Evolutionary conservation across 768 basidiomycete species (phyloP).

Genomic region (Thelephora aurantiotincta): DNA sequence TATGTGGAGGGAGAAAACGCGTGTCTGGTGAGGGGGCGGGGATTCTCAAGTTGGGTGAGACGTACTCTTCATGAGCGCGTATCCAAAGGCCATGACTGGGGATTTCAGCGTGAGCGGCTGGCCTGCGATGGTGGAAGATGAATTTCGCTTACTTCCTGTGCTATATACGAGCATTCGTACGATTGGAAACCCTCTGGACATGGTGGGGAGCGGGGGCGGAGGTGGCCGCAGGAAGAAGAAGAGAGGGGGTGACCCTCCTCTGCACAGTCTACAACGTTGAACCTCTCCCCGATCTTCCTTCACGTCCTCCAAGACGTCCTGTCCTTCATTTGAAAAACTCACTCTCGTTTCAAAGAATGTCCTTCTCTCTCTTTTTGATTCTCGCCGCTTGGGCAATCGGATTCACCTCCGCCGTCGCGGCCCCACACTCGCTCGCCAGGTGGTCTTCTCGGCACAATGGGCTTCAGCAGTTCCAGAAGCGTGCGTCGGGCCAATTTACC

Average conservation of each 20-base stretch:
- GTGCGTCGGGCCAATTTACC: conserved; percentile 8
- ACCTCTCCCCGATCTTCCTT: too few relatives aligned
- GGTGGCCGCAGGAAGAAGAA: background rate
- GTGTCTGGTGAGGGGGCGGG: background rate
- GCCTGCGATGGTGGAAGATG: background rate
- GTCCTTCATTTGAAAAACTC: background rate
- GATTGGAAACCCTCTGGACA: conserved; percentile 20
- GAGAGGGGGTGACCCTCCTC: too few relatives aligned
- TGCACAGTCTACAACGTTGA: too few relatives aligned
- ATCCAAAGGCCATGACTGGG: conserved; percentile 21
- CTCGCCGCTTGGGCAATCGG: too few relatives aligned
- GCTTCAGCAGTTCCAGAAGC: conserved; percentile 3
- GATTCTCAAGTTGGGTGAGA: background rate
- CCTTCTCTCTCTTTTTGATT: too few relatives aligned
- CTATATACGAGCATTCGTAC: conserved; percentile 12
- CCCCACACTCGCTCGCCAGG: too few relatives aligned
- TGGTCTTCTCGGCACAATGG: background rate
- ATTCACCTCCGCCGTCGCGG: too few relatives aligned
- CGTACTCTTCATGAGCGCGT: conserved; percentile 17
- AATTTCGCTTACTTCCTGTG: conserved; percentile 15
- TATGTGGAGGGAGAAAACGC: conserved; percentile 4
- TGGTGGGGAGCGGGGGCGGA: background rate
- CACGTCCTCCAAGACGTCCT: background rate
- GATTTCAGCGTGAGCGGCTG: background rate
- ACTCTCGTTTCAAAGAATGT: too few relatives aligned